phyloP scores from a whole-genome alignment of 2,329 filamentous ascomycete species.

The Cladobotryum mycophilum region DNA sequence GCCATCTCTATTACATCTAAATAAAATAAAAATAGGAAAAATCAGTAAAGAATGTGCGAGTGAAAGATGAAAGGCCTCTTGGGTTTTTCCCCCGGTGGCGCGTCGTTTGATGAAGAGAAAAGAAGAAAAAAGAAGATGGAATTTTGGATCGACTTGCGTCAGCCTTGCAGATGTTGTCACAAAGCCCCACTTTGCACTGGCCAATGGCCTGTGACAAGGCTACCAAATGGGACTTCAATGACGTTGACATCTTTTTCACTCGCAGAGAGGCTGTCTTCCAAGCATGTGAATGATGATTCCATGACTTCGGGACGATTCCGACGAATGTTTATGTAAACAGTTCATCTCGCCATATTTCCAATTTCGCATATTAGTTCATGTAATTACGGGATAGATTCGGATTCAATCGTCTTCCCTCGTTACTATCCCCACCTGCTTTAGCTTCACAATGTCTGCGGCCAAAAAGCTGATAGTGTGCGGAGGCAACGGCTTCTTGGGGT shows the following conservation, averaged over 20 bases:
- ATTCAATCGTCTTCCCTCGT: too few species aligned
- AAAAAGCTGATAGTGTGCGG: conserved; percentile 88
- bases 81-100: background rate
- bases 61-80: background rate
- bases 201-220: conserved; percentile 1
- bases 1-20: conserved; percentile 41
- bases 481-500: conserved; percentile 86
- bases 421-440: background rate
- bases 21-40: too few species aligned
- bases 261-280: conserved; percentile 6
- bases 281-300: conserved; percentile 18
- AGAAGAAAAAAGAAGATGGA: conserved; percentile 1
- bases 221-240: background rate
- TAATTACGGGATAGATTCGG: background rate
- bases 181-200: background rate
- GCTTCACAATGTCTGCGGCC: conserved; percentile 45
- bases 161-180: conserved; percentile 10
- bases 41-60: background rate
- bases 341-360: background rate
- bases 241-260: background rate
- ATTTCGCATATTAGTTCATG: background rate
- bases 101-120: background rate
- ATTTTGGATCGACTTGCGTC: conserved; percentile 3
- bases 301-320: conserved; percentile 11
- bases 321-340: background rate